Conservation (phyloP, 2,329 filamentous ascomycete genomes). For the Fusarium hostae region DNA sequence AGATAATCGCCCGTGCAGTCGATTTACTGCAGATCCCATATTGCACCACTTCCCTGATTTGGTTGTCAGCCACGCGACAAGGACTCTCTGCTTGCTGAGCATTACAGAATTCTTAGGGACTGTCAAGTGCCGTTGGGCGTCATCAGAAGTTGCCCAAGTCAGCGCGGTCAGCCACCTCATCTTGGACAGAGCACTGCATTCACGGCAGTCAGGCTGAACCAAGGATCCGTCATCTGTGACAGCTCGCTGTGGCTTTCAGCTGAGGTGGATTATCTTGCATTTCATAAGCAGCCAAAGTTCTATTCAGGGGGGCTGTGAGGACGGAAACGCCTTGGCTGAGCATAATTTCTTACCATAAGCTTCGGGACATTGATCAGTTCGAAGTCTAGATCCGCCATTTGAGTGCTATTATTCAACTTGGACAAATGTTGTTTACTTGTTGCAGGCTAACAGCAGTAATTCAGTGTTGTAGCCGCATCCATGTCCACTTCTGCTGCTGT, state of each 20-base stretch:
- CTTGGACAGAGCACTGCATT: slow-evolving; percentile 9
- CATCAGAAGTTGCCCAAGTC: slow-evolving; percentile 18
- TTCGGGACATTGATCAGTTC: not conserved
- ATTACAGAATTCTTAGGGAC: slow-evolving; percentile 1
- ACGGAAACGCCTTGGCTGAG: slow-evolving; percentile 30
- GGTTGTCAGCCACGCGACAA: slow-evolving; percentile 38
- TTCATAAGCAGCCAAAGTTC: slow-evolving; percentile 22
- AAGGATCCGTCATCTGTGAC: slow-evolving; percentile 26
- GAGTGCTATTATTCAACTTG: not conserved
- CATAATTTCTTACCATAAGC: not conserved
- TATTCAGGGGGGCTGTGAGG: slow-evolving; percentile 18
- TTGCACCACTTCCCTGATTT: slow-evolving; percentile 38
- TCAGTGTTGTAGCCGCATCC: not conserved
- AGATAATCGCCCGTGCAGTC: slow-evolving; percentile 19
- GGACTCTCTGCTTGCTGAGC: not conserved
- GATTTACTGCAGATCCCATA: slow-evolving; percentile 27
- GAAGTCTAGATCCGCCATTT: slow-evolving; percentile 1
- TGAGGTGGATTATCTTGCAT: slow-evolving; percentile 25
- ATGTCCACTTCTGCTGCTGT: not conserved
- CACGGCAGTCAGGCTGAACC: not conserved
- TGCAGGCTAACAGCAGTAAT: not conserved
- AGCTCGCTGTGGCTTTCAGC: slow-evolving; percentile 32
- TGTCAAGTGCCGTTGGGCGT: slow-evolving; percentile 11
- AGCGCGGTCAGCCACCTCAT: slow-evolving; percentile 6
- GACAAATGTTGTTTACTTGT: not conserved